Conservation (phyloP, 371 early-diverging fungal species). For the Mucor circinelloides region DNA sequence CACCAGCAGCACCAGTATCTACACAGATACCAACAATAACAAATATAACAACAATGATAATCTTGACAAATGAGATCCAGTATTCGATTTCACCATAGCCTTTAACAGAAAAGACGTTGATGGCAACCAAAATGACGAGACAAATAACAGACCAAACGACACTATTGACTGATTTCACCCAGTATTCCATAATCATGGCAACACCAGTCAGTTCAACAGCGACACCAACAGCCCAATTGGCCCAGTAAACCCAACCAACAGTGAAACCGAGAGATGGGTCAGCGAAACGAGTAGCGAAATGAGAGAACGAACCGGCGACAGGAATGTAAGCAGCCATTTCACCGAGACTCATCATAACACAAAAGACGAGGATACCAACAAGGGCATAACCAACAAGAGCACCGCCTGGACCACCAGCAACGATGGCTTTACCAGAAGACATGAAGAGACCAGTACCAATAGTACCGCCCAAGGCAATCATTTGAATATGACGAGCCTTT, state of each 20-base stretch:
- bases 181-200: slow-evolving; percentile 78
- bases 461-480: slow-evolving; percentile 70
- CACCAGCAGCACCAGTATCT: slow-evolving; percentile 57
- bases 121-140: slow-evolving; percentile 57
- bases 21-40: slow-evolving; percentile 77
- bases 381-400: slow-evolving; percentile 71
- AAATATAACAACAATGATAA: slow-evolving; percentile 66
- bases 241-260: slow-evolving; percentile 81
- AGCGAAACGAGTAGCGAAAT: slow-evolving; percentile 82
- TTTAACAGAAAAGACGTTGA: slow-evolving; percentile 70
- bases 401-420: slow-evolving; percentile 77
- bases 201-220: slow-evolving; percentile 82
- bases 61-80: slow-evolving; percentile 62
- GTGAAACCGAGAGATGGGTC: slow-evolving; percentile 84
- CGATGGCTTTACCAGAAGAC: slow-evolving; percentile 80
- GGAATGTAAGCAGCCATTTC: slow-evolving; percentile 89
- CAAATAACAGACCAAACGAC: slow-evolving; percentile 66
- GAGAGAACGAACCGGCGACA: slow-evolving; percentile 82
- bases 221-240: slow-evolving; percentile 83
- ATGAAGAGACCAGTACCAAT: slow-evolving; percentile 90
- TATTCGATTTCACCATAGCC: slow-evolving; percentile 73
- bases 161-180: slow-evolving; percentile 66
- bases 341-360: slow-evolving; percentile 82
- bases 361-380: slow-evolving; percentile 84
- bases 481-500: slow-evolving; percentile 61